Base-by-base conservation (phyloP, 2,329 filamentous ascomycete species). In the Colletotrichum melonis region DNA sequence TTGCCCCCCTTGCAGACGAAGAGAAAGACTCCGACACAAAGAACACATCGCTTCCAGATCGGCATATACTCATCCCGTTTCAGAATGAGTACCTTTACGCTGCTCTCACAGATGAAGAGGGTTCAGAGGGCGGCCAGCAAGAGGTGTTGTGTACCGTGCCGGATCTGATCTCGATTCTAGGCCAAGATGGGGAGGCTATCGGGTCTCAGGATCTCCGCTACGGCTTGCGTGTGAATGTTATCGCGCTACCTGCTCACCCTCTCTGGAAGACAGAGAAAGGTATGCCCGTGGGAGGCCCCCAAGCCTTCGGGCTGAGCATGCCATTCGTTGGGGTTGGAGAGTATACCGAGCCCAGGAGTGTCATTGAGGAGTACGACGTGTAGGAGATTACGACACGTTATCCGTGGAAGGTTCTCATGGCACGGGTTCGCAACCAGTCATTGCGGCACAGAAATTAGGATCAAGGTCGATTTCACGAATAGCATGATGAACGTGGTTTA, bases 161-260 rank as follows among this genome's bases (percentile, higher is more conserved):
- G 0, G 79, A 83, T 12, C 76, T 83, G 0, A 83, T 83, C 1
- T 83, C 82, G 0, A 79, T 83, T 3, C 76, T 83, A 0, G 82
- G 81, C 1, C 81, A 82, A 49, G 86, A 88, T 60, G 86, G 87
- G 0, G 86, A 86, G 62, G 87, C 86, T 0, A 81, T 89, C 5
- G 87, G 87, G 0, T 86, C 87, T 0, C 84, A 86, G 16, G 87
- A 89, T 28, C 78, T 88, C 35, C 82, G 87, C 11, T 90, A 89
- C 67, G 88, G 88, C 0, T 75, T 89, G 3, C 80, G 83, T 4
- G 87, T 89, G 0, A 85, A 79, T 38, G 87, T 89, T 0, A 85
- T 89, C 71, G 87, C 82, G 0, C 79, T 89, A 38, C 81, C 86
- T 2, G 84, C 86, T 1, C 86, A 87, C 70, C 86, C 87, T 0